phyloP scores from a whole-genome alignment of 257 asterid species.

The Nicotiana tabacum region DNA sequence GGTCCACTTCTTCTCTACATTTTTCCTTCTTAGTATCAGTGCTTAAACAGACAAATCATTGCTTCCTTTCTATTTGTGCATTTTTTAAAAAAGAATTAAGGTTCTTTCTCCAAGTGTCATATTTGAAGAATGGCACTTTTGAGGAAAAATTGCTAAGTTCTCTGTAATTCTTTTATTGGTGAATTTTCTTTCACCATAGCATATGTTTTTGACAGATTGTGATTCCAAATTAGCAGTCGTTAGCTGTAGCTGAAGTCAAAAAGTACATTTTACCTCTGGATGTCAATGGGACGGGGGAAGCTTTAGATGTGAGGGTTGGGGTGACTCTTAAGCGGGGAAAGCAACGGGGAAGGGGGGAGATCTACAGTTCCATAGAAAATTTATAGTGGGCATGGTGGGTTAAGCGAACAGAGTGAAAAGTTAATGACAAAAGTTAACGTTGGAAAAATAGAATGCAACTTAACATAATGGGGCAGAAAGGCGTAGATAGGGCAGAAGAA shows the following conservation, averaged over 20 bases:
- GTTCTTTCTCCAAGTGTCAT: neutral
- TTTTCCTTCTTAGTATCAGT: neutral
- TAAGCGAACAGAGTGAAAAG: neutral
- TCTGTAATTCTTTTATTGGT: neutral
- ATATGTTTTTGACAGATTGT: neutral
- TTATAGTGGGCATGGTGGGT: neutral
- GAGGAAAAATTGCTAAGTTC: neutral
- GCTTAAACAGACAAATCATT: neutral
- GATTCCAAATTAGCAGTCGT: neutral
- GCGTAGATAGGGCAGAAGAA: neutral
- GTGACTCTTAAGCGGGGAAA: neutral
- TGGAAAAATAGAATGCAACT: neutral
- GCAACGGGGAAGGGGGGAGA: neutral
- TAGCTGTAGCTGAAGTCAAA: neutral
- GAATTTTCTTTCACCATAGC: neutral
- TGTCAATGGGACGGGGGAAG: neutral
- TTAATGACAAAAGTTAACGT: neutral
- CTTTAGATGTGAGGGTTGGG: neutral
- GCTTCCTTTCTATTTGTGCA: neutral
- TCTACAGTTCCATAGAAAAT: neutral
- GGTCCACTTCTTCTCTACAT: constrained; percentile 29
- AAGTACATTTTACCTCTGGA: neutral
- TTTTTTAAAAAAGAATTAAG: neutral
- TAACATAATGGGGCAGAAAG: neutral
- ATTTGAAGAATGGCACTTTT: neutral